These are phyloP conservation scores for Fusarium nisikadoi DNA, from an alignment of 2,329 filamentous ascomycete species.

Conservation along the genomic window DNA sequence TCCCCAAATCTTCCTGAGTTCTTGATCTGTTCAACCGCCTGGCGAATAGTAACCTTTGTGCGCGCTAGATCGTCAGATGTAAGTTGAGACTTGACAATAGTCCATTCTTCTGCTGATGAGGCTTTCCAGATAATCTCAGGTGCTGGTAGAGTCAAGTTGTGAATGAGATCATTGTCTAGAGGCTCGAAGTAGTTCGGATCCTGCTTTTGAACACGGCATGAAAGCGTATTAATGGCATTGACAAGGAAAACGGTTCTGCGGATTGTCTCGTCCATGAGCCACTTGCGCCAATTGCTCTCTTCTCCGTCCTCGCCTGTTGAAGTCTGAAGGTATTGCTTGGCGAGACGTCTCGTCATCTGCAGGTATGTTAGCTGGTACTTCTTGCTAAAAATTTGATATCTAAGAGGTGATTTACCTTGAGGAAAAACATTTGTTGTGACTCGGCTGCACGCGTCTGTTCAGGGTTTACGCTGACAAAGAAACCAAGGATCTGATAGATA, in stretches of 20 bases:
- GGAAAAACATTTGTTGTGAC: background rate
- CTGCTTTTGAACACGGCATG: background rate
- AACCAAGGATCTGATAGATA: background rate
- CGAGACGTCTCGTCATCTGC: background rate
- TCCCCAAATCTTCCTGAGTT: background rate
- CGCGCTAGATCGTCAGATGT: background rate
- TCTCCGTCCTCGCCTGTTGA: background rate
- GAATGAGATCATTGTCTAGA: background rate
- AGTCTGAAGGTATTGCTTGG: background rate
- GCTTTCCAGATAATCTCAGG: background rate
- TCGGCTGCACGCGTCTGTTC: background rate
- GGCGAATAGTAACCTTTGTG: background rate
- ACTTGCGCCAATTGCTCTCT: background rate
- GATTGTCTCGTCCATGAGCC: background rate
- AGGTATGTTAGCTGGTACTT: background rate
- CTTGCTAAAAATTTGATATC: accelerated
- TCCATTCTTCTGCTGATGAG: background rate
- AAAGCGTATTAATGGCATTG: background rate
- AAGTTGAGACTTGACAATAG: background rate
- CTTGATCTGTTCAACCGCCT: background rate
- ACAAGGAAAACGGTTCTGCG: background rate
- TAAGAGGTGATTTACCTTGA: background rate
- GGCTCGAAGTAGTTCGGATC: background rate
- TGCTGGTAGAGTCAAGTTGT: background rate
- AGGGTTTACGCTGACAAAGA: background rate